Evolutionary conservation across 2,329 filamentous ascomycete species (phyloP), one percentile per base, ranked within the genome.

Genomic region (Fusarium sambucinum): DNA sequence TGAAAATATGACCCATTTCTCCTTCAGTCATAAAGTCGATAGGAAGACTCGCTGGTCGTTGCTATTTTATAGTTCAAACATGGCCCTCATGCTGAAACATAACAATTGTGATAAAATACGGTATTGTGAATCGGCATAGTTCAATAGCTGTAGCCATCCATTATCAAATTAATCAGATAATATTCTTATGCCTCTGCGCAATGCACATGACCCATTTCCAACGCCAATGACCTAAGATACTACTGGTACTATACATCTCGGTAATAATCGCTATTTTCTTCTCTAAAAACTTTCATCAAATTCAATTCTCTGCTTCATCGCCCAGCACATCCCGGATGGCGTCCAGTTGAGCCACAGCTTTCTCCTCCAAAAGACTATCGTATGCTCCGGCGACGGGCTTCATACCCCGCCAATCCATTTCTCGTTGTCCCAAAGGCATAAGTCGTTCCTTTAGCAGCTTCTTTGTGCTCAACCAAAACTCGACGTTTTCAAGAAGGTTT

Each of bases 401-500:
- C 64, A 76, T 80, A 10, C 77, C 77, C 58, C 83, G 78, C 86
- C 86, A 89, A 68, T 90, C 89, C 42, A 86, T 82, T 79, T 97
- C 94, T 64, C 90, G 87, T 73, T 90, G 86, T 29, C 88, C 92
- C 21, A 92, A 84, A 1, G 94, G 89, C 51, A 94, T 83, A 47
- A 97, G 86, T 29, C 92, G 85, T 68, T 93, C 90, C 53, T 90
- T 86, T 57, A 97, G 81, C 55, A 90, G 81, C 69, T 88, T 88
- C 59, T 89, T 86, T 54, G 89, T 89, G 29, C 88, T 85, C 35
- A 97, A 81, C 85, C 93, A 93, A 69, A 92, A 92, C 70, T 97
- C 93, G 7, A 96, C 87, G 73, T 96, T 93, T 76, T 97, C 94
- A 68, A 91, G 86, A 46, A 96, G 86, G 3, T 84, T 84, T 1